phyloP scores from a whole-genome alignment of 371 early-diverging fungal species.

The Saksenaea vasiformis region DNA sequence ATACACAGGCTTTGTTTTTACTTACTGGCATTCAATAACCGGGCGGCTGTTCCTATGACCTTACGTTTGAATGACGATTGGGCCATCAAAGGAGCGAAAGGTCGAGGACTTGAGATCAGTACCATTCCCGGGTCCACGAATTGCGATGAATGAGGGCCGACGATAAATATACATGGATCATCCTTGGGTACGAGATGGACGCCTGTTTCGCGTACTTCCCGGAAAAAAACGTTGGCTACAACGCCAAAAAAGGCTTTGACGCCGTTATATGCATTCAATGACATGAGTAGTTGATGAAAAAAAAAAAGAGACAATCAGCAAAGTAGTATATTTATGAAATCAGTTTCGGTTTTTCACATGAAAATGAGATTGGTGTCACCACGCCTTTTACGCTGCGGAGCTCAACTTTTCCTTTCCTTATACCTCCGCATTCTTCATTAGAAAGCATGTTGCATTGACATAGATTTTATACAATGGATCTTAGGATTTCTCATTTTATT shows the following conservation, averaged over 20 bases:
- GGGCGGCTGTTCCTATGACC: conserved; percentile 70
- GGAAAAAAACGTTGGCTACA: conserved; percentile 67
- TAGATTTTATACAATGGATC: too few relatives aligned
- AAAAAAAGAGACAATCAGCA: neutral
- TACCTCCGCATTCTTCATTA: too few relatives aligned
- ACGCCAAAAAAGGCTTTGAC: conserved; percentile 27
- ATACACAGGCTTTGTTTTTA: neutral
- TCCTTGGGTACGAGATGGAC: conserved; percentile 69
- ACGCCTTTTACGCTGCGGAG: too few relatives aligned
- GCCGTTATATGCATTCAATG: conserved; percentile 26
- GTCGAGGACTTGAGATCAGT: conserved; percentile 64
- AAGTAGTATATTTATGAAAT: neutral
- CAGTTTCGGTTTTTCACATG: neutral
- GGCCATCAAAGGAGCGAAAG: conserved; percentile 75
- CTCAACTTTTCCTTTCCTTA: too few relatives aligned
- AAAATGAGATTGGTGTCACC: neutral
- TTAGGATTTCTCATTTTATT: too few relatives aligned
- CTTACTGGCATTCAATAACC: conserved; percentile 58
- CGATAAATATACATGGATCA: conserved; percentile 83
- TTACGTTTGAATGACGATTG: conserved; percentile 71
- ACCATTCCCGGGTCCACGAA: conserved; percentile 70
- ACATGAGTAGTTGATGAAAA: neutral
- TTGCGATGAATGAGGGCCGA: conserved; percentile 89
- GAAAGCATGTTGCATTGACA: too few relatives aligned
- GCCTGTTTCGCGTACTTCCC: conserved; percentile 76